These are phyloP conservation scores for Malassezia pachydermatis DNA, from an alignment of 1,284 basidiomycete genomes.

Conservation along the genomic window DNA sequence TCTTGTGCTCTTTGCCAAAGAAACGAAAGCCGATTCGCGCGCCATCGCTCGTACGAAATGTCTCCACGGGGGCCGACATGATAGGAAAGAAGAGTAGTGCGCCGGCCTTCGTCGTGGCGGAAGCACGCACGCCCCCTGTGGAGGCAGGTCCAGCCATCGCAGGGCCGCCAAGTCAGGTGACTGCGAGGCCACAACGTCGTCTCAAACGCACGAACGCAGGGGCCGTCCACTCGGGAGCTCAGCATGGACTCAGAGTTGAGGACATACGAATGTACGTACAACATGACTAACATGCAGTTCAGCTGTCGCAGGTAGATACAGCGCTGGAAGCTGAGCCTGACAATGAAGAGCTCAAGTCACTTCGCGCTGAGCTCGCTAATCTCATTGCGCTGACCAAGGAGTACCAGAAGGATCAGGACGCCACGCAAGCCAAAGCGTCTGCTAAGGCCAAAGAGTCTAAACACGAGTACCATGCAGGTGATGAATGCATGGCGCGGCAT, in stretches of 20 bases:
- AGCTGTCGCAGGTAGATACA: slow-evolving; percentile 74
- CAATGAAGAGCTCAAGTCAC: slow-evolving; percentile 60
- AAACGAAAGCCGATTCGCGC: slow-evolving; percentile 27
- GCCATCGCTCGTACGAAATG: slow-evolving; percentile 13
- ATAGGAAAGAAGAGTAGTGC: too few relatives aligned
- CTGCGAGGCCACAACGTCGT: too few relatives aligned
- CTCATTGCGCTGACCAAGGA: slow-evolving; percentile 69
- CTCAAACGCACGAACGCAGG: too few relatives aligned
- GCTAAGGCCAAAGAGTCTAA: background rate
- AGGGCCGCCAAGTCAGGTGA: too few relatives aligned
- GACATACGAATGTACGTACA: slow-evolving; percentile 17
- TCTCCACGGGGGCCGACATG: background rate
- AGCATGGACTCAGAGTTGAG: slow-evolving; percentile 23
- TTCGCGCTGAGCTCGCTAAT: slow-evolving; percentile 75
- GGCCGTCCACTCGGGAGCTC: too few relatives aligned
- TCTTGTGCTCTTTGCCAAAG: slow-evolving; percentile 9
- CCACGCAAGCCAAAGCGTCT: background rate
- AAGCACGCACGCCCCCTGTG: too few relatives aligned
- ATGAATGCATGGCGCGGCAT: slow-evolving; percentile 66
- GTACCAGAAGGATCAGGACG: background rate
- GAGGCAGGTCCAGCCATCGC: too few relatives aligned
- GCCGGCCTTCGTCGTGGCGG: too few relatives aligned
- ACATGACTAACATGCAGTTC: slow-evolving; percentile 23
- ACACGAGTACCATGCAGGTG: slow-evolving; percentile 56
- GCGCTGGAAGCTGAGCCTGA: slow-evolving; percentile 71